Evolutionary conservation across 192 early-diverging fungal genomes (phyloP).

Genomic region (Paraglomus brasilianum): DNA sequence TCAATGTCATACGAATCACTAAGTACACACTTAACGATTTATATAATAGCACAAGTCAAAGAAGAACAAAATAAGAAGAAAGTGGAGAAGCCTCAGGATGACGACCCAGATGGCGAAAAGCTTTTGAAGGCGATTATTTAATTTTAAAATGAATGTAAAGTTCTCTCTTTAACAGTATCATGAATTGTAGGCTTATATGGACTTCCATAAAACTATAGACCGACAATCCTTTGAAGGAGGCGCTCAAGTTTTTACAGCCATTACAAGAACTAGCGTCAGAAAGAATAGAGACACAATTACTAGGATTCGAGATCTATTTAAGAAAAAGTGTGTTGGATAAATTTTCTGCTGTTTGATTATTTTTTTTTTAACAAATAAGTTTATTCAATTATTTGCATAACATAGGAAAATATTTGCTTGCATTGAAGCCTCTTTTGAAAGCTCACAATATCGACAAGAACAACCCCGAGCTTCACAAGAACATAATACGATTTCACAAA

Average conservation of each 20-base stretch:
- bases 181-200: too few species aligned
- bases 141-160: not conserved
- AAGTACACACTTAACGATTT: not conserved
- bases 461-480: conserved; percentile 43
- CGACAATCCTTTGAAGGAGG: conserved; percentile 68
- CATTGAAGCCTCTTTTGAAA: conserved; percentile 57
- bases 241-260: conserved; percentile 73
- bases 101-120: conserved; percentile 73
- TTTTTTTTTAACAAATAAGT: conserved; percentile 5
- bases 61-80: conserved; percentile 50
- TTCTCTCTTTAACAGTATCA: not conserved
- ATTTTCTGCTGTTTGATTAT: not conserved
- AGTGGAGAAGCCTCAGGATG: conserved; percentile 51
- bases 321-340: conserved; percentile 52
- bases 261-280: conserved; percentile 59
- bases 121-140: conserved; percentile 41
- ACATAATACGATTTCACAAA: conserved; percentile 47
- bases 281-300: conserved; percentile 58
- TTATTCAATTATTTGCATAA: not conserved
- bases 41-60: conserved; percentile 33
- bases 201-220: too few species aligned
- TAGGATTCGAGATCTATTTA: conserved; percentile 68
- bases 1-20: not conserved
- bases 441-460: conserved; percentile 45
- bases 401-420: conserved; percentile 66